These are phyloP conservation scores for Cladophialophora psammophila DNA, from an alignment of 2,329 filamentous ascomycete genomes.

Conservation along the genomic window DNA sequence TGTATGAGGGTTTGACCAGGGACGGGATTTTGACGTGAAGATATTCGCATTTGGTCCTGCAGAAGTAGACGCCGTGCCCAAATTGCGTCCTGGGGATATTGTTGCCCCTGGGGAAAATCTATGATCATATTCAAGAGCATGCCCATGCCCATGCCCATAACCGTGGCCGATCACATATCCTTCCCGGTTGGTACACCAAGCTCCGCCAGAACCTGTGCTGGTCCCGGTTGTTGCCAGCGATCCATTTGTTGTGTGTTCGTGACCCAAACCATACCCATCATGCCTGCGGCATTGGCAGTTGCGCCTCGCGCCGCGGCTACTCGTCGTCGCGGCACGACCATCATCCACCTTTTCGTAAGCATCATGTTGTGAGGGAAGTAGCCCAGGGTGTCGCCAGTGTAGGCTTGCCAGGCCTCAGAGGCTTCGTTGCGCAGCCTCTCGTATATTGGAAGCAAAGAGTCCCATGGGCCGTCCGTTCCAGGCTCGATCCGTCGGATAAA, in stretches of 20 bases:
- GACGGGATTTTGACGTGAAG: slow-evolving; percentile 45
- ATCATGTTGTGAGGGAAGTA: slow-evolving; percentile 24
- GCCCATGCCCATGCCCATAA: background rate
- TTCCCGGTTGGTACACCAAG: slow-evolving; percentile 9
- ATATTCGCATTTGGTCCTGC: background rate
- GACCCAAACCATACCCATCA: slow-evolving; percentile 26
- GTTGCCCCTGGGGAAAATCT: background rate
- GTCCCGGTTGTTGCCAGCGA: slow-evolving; percentile 10
- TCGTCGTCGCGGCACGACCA: slow-evolving; percentile 16
- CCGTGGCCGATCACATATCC: background rate
- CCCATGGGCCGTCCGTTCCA: background rate
- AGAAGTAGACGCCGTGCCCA: background rate
- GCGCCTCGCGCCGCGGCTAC: slow-evolving; percentile 1
- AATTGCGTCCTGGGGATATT: background rate
- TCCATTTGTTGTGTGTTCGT: slow-evolving; percentile 16
- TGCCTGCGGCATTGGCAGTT: slow-evolving; percentile 24
- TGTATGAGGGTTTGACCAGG: slow-evolving; percentile 61
- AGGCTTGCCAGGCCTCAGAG: slow-evolving; percentile 10
- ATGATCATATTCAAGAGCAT: background rate
- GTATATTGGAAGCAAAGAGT: slow-evolving; percentile 11
- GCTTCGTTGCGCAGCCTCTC: slow-evolving; percentile 5
- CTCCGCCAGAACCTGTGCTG: slow-evolving; percentile 12
- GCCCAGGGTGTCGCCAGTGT: background rate
- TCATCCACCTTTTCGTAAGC: slow-evolving; percentile 22
- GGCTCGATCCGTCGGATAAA: slow-evolving; percentile 12